Evolutionary conservation across 2,329 filamentous ascomycete genomes (phyloP).

Genomic region (Diplodia scrobiculata): DNA sequence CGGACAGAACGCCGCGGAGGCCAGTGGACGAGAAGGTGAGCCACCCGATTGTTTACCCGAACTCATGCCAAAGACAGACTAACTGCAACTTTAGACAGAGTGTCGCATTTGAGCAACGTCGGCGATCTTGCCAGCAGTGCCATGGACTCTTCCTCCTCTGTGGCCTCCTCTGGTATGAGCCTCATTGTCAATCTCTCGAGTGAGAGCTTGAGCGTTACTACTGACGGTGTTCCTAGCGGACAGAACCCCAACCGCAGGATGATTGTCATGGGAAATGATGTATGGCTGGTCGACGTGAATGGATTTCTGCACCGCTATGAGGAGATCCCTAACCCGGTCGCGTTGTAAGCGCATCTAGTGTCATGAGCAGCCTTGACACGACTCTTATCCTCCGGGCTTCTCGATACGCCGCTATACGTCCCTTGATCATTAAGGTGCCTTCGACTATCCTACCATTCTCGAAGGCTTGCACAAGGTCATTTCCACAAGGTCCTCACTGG

Average conservation of each 20-base stretch:
- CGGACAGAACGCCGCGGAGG: not conserved
- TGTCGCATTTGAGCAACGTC: not conserved
- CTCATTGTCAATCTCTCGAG: too few relatives aligned
- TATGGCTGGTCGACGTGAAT: too few relatives aligned
- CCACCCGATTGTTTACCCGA: not conserved
- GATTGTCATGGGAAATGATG: too few relatives aligned
- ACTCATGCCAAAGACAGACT: not conserved
- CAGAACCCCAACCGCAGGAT: too few relatives aligned
- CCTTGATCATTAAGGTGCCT: not conserved
- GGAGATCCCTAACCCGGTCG: too few relatives aligned
- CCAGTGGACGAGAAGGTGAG: not conserved
- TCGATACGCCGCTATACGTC: not conserved
- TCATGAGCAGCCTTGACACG: too few relatives aligned
- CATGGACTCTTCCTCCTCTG: not conserved
- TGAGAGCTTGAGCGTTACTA: not conserved
- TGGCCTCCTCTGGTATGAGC: not conserved
- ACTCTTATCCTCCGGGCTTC: not conserved
- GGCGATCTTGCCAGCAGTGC: not conserved
- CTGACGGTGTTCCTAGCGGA: not conserved
- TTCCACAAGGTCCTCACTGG: too few relatives aligned
- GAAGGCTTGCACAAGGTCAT: too few relatives aligned
- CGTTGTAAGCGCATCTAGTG: too few relatives aligned
- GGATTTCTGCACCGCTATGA: too few relatives aligned
- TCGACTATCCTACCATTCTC: not conserved
- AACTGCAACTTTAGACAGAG: not conserved